Conservation (phyloP, 2,329 filamentous ascomycete genomes). For the Fusarium sp. region DNA sequence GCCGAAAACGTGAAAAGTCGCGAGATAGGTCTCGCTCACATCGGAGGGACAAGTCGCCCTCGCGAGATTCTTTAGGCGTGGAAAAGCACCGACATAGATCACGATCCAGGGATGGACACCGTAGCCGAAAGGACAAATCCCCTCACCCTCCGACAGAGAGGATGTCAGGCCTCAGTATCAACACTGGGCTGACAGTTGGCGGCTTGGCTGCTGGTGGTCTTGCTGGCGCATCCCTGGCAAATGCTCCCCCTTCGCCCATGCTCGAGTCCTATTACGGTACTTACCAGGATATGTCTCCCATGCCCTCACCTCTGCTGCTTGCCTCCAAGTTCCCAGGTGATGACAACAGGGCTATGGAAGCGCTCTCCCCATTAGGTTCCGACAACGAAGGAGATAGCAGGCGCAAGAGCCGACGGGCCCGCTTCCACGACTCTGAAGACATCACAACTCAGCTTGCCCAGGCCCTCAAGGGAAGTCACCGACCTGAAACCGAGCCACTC, state of each 20-base stretch:
- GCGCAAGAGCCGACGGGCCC: slow-evolving; percentile 68
- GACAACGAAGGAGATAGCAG: slow-evolving; percentile 60
- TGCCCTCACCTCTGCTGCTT: slow-evolving; percentile 83
- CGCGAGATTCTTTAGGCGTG: slow-evolving; percentile 17
- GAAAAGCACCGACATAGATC: slow-evolving; percentile 39
- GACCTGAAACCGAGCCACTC: slow-evolving; percentile 77
- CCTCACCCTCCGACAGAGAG: slow-evolving; percentile 63
- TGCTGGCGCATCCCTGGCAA: slow-evolving; percentile 61
- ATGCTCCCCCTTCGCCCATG: slow-evolving; percentile 82
- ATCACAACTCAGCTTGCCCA: slow-evolving; percentile 82
- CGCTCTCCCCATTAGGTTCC: slow-evolving; percentile 66
- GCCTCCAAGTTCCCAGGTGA: slow-evolving; percentile 63
- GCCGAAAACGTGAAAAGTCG: slow-evolving; percentile 47
- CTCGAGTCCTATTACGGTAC: slow-evolving; percentile 94
- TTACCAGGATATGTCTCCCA: slow-evolving; percentile 93
- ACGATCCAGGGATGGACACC: slow-evolving; percentile 33
- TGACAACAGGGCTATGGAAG: slow-evolving; percentile 62
- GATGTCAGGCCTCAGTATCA: slow-evolving; percentile 67
- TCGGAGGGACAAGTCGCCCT: slow-evolving; percentile 44
- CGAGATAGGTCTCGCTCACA: slow-evolving; percentile 42
- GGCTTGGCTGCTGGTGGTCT: slow-evolving; percentile 43
- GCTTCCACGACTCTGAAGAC: slow-evolving; percentile 87
- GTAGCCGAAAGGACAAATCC: slow-evolving; percentile 56
- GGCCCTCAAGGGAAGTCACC: slow-evolving; percentile 76
- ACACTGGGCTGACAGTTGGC: slow-evolving; percentile 54